Evolutionary conservation across 768 basidiomycete species (phyloP), one percentile per base, ranked within the genome.

Genomic region (Amanita phalloides): DNA sequence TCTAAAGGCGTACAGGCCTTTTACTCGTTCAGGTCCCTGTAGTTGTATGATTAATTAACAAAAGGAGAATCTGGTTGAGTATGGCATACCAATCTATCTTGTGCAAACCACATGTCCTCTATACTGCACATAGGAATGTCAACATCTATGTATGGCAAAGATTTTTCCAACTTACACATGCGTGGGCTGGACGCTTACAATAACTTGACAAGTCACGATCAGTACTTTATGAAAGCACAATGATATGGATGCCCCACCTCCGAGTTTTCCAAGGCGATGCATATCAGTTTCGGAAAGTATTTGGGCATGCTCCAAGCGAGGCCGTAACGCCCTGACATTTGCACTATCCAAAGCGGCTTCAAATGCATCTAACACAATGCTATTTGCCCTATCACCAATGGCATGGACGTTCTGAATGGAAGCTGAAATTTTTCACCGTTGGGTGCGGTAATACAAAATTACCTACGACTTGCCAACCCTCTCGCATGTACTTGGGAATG

Each of bases 381-480:
- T 75, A 63, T 95, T 95, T 37, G 92, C 91, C 47, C 84, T 79
- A 64, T 97, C 93, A 9, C 88, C 88, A 36, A 90, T 86, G 14
- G 86, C 86, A 64, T 90, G 88, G 13, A 92, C 81, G 59, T 93
- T 92, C 91, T 93, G 55, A 8, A 48, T 39, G 37, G 1, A 49
- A 47, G 32, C 46, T 47, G 11, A 17, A 6, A 28, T 10, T 39
- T 49, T 49, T 49, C 48, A 38, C 36, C 25, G 36, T 37, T 49
- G 37, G 17, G 6, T 7, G 25, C 3, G 17, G 37, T 26, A 37
- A 39, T 9, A 39, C 8, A 10, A 20, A 37, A 38, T 37, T 32
- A 71, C 86, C 66, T 63, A 91, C 91, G 55, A 91, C 88, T 74
- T 95, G 90, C 90, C 91, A 94, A 2, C 84, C 87, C 63, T 89